Percentiles rank a stretch among this genome's conserved stretches.
These are phyloP conservation scores for Schwanniomyces vanrijiae DNA, from an alignment of 805 yeast genomes.

Conservation along the genomic window DNA sequence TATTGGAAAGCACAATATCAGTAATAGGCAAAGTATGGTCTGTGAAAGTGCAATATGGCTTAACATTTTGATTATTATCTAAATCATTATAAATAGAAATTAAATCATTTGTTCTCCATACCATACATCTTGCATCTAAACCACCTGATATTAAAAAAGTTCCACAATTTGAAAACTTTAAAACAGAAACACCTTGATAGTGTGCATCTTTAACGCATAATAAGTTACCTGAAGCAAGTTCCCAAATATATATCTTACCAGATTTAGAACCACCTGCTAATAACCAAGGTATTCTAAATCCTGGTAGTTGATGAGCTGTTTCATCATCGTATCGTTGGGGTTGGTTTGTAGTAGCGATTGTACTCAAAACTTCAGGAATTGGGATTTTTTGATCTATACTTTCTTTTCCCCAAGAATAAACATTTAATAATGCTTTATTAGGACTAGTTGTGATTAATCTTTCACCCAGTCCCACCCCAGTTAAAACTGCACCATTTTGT, in stretches of 20 bases:
- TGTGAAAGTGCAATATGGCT: conserved; percentile 58
- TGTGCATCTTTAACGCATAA: conserved; percentile 77
- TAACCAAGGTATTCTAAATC: conserved; percentile 57
- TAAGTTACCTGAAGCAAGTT: conserved; percentile 71
- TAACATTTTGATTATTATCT: conserved; percentile 35
- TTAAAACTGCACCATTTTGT: conserved; percentile 44
- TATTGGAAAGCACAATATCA: conserved; percentile 41
- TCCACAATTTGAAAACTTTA: conserved; percentile 61
- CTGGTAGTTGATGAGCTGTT: conserved; percentile 26
- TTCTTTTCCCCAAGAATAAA: conserved; percentile 70
- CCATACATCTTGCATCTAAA: conserved; percentile 72
- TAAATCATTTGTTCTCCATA: conserved; percentile 72
- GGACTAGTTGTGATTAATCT: conserved; percentile 63
- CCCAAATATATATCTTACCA: conserved; percentile 89
- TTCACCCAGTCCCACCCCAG: conserved; percentile 48
- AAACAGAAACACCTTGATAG: conserved; percentile 68
- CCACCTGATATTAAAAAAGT: conserved; percentile 74
- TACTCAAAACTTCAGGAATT: conserved; percentile 72
- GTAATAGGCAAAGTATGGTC: conserved; percentile 62
- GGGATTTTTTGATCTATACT: conserved; percentile 78
- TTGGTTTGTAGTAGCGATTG: conserved; percentile 49
- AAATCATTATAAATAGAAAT: conserved; percentile 31
- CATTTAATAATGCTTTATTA: conserved; percentile 73
- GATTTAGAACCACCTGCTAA: conserved; percentile 70
- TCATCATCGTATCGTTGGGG: conserved; percentile 14